A percentile compares a stretch with the other conserved stretches of the same genome.
Evolutionary conservation across 371 early-diverging fungal species (phyloP).

Genomic region (Rhizopus microsporus): DNA sequence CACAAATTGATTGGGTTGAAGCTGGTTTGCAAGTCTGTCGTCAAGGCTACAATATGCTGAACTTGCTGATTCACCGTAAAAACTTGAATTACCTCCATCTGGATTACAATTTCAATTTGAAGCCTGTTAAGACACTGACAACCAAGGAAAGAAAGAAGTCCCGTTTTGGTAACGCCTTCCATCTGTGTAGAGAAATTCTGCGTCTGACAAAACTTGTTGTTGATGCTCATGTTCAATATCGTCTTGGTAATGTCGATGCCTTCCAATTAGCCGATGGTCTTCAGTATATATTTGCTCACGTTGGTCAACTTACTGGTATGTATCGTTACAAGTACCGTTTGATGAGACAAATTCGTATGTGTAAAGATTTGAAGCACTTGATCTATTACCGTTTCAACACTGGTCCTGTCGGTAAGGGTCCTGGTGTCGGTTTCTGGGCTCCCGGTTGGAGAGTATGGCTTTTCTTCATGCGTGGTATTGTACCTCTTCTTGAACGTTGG

Average conservation of each 20-base stretch:
- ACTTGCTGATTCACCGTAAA: conserved; percentile 96
- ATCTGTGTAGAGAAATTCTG: conserved; percentile 93
- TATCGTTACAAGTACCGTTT: conserved; percentile 99
- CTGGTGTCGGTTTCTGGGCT: conserved; percentile 99
- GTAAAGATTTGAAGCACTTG: conserved; percentile 95
- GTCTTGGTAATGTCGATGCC: conserved; percentile 95
- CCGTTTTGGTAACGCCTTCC: conserved; percentile 98
- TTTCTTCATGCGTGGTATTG: conserved; percentile 98
- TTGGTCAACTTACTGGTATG: conserved; percentile 99
- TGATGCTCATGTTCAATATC: conserved; percentile 96
- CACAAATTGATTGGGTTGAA: conserved; percentile 99
- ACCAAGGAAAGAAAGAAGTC: conserved; percentile 99
- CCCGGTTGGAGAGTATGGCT: conserved; percentile 99
- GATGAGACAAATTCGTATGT: conserved; percentile 97
- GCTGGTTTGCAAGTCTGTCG: conserved; percentile 96
- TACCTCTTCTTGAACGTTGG: conserved; percentile 97
- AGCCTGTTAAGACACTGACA: conserved; percentile 96
- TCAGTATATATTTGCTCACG: conserved; percentile 98
- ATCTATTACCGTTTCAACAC: conserved; percentile 96
- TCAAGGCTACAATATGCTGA: conserved; percentile 99
- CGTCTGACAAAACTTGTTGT: conserved; percentile 97
- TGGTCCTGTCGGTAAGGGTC: conserved; percentile 96
- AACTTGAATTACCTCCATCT: conserved; percentile 96
- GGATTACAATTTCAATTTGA: conserved; percentile 98
- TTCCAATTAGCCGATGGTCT: conserved; percentile 97